Evolutionary conservation across 1,139 yeast species (phyloP).

Genomic region (Diutina sp.): DNA sequence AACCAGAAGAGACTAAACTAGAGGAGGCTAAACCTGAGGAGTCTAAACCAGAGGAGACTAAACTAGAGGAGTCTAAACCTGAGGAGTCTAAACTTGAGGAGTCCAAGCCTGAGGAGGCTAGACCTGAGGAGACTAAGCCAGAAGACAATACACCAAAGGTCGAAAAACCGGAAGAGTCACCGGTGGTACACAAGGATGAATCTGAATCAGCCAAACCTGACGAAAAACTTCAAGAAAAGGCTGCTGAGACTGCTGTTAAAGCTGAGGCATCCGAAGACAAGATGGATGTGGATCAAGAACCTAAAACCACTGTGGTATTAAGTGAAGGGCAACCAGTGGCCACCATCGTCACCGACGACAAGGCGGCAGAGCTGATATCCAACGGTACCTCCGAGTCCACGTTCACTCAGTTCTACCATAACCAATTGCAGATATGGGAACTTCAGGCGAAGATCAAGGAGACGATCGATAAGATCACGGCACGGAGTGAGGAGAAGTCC

Average conservation of each 20-base stretch:
- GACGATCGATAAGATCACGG: conserved; percentile 20
- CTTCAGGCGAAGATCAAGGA: conserved; percentile 24
- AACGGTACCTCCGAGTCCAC: not conserved
- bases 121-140: no score
- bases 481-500: conserved; percentile 39
- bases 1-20: not conserved
- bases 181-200: no score
- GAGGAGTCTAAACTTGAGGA: not conserved
- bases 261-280: not conserved
- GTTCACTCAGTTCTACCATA: conserved; percentile 5
- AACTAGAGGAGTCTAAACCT: not conserved
- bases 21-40: not conserved
- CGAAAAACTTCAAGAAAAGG: not conserved
- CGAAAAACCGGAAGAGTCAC: no score
- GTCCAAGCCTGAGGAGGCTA: not conserved
- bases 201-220: no score
- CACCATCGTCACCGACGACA: not conserved
- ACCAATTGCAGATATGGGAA: conserved; percentile 27
- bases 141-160: no score
- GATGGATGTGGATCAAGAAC: not conserved
- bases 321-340: not conserved
- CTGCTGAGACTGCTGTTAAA: not conserved
- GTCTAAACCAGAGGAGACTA: not conserved
- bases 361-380: not conserved
- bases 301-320: not conserved